phyloP scores from a whole-genome alignment of 2,329 filamentous ascomycete species.

The Talaromyces marneffei region DNA sequence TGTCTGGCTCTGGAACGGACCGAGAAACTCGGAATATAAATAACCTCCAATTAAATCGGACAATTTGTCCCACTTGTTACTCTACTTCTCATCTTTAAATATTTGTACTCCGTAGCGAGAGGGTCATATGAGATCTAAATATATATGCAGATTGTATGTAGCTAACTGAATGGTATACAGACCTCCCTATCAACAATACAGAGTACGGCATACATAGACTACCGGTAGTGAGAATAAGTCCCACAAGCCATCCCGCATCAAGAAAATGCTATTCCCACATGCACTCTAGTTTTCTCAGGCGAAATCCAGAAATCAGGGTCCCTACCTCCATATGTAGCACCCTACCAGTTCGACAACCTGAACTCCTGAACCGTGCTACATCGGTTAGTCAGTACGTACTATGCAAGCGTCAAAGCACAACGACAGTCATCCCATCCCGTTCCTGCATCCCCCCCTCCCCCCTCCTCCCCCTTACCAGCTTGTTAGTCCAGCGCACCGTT shows the following conservation, averaged over 20 bases:
- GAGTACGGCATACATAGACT: too few species aligned
- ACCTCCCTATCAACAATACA: not conserved
- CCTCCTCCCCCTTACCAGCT: too few species aligned
- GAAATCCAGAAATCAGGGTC: not conserved
- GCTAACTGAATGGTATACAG: too few species aligned
- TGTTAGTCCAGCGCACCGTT: not conserved
- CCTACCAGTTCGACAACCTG: too few species aligned
- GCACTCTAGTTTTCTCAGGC: not conserved
- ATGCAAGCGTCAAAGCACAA: not conserved
- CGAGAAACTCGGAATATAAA: conserved; percentile 3
- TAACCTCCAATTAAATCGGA: not conserved
- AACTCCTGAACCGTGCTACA: not conserved
- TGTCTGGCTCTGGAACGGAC: conserved; percentile 4
- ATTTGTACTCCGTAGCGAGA: too few species aligned
- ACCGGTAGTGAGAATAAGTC: not conserved
- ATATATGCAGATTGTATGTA: too few species aligned
- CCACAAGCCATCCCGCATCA: not conserved
- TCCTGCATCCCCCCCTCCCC: not conserved
- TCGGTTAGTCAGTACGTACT: not conserved
- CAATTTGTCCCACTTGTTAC: not conserved
- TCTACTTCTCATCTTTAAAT: not conserved
- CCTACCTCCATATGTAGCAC: not conserved
- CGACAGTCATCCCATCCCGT: not conserved
- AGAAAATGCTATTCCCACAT: not conserved
- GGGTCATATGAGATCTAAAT: too few species aligned